Conservation (phyloP, 306 rosid species). For the Corylus avellana region DNA sequence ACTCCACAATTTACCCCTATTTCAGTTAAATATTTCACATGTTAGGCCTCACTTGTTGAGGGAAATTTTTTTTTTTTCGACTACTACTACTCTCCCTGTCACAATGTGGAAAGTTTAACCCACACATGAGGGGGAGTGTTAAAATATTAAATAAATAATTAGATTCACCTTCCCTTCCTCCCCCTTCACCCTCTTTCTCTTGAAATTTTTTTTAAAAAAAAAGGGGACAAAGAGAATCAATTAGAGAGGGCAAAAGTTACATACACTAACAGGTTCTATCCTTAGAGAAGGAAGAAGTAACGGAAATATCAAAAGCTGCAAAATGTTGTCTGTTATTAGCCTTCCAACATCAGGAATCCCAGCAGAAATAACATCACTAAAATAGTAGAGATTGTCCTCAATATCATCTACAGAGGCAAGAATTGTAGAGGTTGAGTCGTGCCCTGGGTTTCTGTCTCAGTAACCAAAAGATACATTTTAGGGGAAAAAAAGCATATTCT, state of each 20-base stretch:
- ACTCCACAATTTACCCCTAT: no score
- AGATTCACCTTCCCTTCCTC: background rate
- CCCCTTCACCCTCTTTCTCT: background rate
- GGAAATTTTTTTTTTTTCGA: no score
- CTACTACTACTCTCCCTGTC: no score
- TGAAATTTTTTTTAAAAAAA: background rate
- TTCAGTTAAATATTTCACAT: no score
- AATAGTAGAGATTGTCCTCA: conserved; percentile 92
- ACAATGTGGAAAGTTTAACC: no score
- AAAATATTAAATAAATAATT: no score
- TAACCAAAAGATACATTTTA: conserved; percentile 37
- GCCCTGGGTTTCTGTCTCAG: conserved; percentile 62
- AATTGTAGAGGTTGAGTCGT: conserved; percentile 59
- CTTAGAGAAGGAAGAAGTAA: conserved; percentile 82
- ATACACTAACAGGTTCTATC: conserved; percentile 54
- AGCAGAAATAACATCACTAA: conserved; percentile 87
- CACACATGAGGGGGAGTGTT: no score
- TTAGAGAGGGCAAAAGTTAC: conserved; percentile 32
- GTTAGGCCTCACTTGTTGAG: no score
- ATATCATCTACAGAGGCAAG: conserved; percentile 79
- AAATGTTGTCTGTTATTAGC: conserved; percentile 69
- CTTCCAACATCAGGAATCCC: conserved; percentile 92
- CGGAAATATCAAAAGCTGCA: conserved; percentile 82
- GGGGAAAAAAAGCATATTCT: conserved; percentile 23
- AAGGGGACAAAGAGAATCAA: conserved; percentile 17